Evolutionary conservation across 192 early-diverging fungal species (phyloP), one percentile per base, ranked within the genome.

Genomic region (Coemansia sp.): DNA sequence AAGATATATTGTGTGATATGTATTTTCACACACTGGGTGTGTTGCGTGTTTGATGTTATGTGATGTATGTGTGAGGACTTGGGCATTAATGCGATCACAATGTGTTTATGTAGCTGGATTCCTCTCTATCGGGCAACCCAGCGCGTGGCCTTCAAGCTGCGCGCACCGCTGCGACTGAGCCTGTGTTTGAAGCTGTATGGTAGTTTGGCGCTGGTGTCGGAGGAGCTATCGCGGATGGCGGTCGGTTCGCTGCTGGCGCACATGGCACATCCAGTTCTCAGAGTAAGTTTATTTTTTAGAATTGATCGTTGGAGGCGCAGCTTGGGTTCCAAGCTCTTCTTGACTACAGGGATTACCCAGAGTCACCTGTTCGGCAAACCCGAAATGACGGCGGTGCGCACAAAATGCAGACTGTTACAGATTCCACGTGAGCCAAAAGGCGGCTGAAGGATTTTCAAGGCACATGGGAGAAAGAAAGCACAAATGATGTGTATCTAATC

Each of bases 121-220:
- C 52, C 67, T 10, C 23, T 82, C 56, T 73, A 77, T 39, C 63
- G 65, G 4, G 74, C 74, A 26, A 61, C 76, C 41, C 80, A 72
- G 54, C 64, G 71, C 11, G 52, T 77, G 17, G 80, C 80, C 7
- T 73, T 69, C 64, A 72, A 55, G 57, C 65, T 77, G 39, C 69
- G 74, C 2, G 74, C 73, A 10, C 74, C 74, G 55, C 63, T 57
- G 27, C 58, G 74, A 3, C 67, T 82, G 57, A 21, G 59, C 21
- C 67, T 77, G 37, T 82, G 80, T 19, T 56, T 82, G 23, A 82
- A 73, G 65, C 71, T 82, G n/a, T 82, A 77, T 39, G 53, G 68
- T 57, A 72, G 71, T 59, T 27, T 82, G 56, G 58, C 80, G 25
- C 67, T 82, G 29, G 57, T 68, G 54, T 75, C 69, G 23, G 62